Conservation (phyloP, 1,139 yeast genomes). For the Pichia sp. region DNA sequence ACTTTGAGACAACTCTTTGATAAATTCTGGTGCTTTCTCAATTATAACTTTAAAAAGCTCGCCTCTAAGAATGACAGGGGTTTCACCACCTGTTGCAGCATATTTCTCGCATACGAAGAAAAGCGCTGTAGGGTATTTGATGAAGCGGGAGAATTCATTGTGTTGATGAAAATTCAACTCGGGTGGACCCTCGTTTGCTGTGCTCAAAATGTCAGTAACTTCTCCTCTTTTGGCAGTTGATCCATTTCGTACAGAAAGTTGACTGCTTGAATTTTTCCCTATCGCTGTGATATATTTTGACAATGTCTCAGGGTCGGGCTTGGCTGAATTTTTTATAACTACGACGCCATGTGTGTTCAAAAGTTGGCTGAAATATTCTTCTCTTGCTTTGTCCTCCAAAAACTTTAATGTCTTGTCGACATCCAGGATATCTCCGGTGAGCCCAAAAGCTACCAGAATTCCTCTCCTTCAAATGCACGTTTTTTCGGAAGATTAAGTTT, state of each 20-base stretch:
- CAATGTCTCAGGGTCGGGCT: not conserved
- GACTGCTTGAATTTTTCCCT: slow-evolving; percentile 4
- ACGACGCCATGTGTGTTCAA: not conserved
- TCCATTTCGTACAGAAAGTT: slow-evolving; percentile 32
- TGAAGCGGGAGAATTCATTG: slow-evolving; percentile 34
- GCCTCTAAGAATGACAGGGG: slow-evolving; percentile 35
- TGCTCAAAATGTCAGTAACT: slow-evolving; percentile 28
- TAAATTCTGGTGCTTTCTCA: slow-evolving; percentile 31
- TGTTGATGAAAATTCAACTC: slow-evolving; percentile 30
- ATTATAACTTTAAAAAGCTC: slow-evolving; percentile 30
- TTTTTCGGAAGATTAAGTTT: too few relatives aligned
- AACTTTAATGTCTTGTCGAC: too few relatives aligned
- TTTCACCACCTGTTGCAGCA: slow-evolving; percentile 32
- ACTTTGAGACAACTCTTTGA: slow-evolving; percentile 24
- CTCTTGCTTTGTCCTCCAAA: too few relatives aligned
- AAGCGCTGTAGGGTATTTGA: slow-evolving; percentile 29
- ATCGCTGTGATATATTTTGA: not conserved
- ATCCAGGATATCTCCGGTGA: too few relatives aligned
- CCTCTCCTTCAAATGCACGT: too few relatives aligned
- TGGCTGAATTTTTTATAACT: not conserved
- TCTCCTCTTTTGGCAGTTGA: slow-evolving; percentile 31
- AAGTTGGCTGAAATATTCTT: not conserved
- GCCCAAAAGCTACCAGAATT: too few relatives aligned
- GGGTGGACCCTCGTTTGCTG: slow-evolving; percentile 34
- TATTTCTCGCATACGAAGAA: slow-evolving; percentile 29